Evolutionary conservation across 257 asterid species (phyloP).

Genomic region (Verbena officinalis): DNA sequence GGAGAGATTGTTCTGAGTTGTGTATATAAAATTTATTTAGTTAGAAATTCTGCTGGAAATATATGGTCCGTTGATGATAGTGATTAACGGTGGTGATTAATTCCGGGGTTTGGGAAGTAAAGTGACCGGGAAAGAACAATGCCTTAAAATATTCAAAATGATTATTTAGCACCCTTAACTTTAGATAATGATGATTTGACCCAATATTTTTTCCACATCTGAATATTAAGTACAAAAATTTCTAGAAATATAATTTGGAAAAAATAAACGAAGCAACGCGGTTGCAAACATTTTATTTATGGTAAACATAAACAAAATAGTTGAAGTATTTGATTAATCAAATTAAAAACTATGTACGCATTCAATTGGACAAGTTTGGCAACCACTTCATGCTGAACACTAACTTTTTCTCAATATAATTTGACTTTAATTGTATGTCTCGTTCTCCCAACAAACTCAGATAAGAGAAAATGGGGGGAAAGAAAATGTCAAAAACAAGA

Average conservation of each 20-base stretch:
- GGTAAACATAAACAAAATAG: too few species aligned
- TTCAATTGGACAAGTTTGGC: not conserved
- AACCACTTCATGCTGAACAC: not conserved
- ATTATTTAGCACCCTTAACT: not conserved
- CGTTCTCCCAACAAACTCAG: not conserved
- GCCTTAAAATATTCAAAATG: not conserved
- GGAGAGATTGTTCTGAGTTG: not conserved
- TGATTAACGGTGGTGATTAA: conserved; percentile 14
- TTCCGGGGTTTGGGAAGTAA: conserved; percentile 14
- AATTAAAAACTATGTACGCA: not conserved
- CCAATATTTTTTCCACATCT: too few species aligned
- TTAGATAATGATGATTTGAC: too few species aligned
- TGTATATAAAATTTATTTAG: not conserved
- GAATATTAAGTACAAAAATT: too few species aligned
- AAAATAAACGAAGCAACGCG: too few species aligned
- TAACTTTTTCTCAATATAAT: not conserved
- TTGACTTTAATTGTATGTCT: not conserved
- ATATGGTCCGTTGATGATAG: conserved; percentile 24
- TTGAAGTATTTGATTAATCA: not conserved
- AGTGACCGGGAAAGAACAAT: not conserved
- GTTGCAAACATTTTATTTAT: too few species aligned
- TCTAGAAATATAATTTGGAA: too few species aligned
- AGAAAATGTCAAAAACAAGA: not conserved
- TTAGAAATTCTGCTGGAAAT: not conserved
- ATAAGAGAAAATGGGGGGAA: too few species aligned